Evolutionary conservation across 2,329 filamentous ascomycete species (phyloP), one percentile per base, ranked within the genome.

Genomic region (Amauroascus verrucosus): DNA sequence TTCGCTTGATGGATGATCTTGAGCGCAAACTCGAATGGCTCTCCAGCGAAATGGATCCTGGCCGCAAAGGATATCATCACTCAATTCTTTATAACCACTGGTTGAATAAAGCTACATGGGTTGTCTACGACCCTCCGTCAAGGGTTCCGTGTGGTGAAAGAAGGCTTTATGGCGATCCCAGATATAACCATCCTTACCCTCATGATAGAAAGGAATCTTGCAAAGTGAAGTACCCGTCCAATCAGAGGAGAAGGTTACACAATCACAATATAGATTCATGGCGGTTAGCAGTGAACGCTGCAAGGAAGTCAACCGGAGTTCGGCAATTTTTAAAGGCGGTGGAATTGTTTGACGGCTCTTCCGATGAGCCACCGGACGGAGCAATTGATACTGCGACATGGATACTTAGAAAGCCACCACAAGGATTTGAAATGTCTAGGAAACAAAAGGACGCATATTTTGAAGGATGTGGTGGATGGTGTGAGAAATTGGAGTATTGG

Each of bases 1-100:
- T 68, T n/a, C 61, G 61, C 28, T 54, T 71, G 47, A 58, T 71
- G 35, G 59, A 69, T 46, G 57, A 60, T 20, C 52, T 72, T 40
- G 60, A 68, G 54, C 64, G 70, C 46, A 69, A 63, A 54, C 61
- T 72, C 3, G 58, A 63, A 41, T 72, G 70, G 70, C 56, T 70
- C 11, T 62, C 64, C 28, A 59, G 65, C 38, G 68, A 72, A 54
- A 62, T 66, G 20, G 67, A 64, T 4, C 69, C 70, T 5, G 70
- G 69, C 8, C 62, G 66, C 45, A 69, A 66, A 54, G 65, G 69
- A 5, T 71, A 66, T 50, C 67, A 71, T 54, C 72, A 72, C 52
- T 60, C 66, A 22, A 54, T 69, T 20, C 63, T 72, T 38, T 64
- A 68, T 30, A 71, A 70, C 46, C 70, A 71, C 53, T 72, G 70